Conservation (phyloP, 495 filamentous ascomycete species). For the Rostrohypoxylon terebratum region DNA sequence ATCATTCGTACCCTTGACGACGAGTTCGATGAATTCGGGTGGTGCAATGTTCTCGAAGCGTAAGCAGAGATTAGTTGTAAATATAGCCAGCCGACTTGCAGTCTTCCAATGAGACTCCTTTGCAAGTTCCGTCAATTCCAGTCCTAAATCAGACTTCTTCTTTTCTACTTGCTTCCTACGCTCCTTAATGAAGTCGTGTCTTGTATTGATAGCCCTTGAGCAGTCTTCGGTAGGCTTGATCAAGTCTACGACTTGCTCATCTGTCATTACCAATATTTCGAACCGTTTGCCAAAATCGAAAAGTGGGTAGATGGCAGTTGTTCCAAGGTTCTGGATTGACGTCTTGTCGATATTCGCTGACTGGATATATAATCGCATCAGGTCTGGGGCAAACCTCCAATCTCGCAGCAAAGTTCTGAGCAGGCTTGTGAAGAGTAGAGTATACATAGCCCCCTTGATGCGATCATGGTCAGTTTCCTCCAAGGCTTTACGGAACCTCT, state of each 20-base stretch:
- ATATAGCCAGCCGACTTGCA: constrained; percentile 85
- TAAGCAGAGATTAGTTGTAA: constrained; percentile 87
- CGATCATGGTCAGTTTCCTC: constrained; percentile 83
- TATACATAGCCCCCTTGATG: constrained; percentile 94
- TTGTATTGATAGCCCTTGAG: constrained; percentile 69
- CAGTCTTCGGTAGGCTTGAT: constrained; percentile 81
- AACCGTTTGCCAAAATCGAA: constrained; percentile 90
- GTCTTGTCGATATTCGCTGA: constrained; percentile 91
- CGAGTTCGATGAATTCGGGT: constrained; percentile 82
- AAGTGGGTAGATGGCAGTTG: constrained; percentile 81
- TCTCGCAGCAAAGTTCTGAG: constrained; percentile 88
- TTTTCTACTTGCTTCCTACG: constrained; percentile 80
- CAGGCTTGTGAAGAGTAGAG: constrained; percentile 86
- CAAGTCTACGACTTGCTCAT: constrained; percentile 74
- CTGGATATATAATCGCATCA: constrained; percentile 89
- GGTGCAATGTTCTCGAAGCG: constrained; percentile 90
- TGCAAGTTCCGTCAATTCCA: constrained; percentile 82
- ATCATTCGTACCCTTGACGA: constrained; percentile 86
- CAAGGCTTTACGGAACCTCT: constrained; percentile 82
- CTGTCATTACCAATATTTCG: constrained; percentile 87
- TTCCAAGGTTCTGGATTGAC: constrained; percentile 91
- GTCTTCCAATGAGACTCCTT: constrained; percentile 94
- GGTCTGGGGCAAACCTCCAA: constrained; percentile 89
- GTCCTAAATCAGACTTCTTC: constrained; percentile 82
- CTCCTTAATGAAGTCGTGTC: constrained; percentile 74